Conservation (phyloP, 176 grass and related monocot genomes). For the Cenchrus purpureus region DNA sequence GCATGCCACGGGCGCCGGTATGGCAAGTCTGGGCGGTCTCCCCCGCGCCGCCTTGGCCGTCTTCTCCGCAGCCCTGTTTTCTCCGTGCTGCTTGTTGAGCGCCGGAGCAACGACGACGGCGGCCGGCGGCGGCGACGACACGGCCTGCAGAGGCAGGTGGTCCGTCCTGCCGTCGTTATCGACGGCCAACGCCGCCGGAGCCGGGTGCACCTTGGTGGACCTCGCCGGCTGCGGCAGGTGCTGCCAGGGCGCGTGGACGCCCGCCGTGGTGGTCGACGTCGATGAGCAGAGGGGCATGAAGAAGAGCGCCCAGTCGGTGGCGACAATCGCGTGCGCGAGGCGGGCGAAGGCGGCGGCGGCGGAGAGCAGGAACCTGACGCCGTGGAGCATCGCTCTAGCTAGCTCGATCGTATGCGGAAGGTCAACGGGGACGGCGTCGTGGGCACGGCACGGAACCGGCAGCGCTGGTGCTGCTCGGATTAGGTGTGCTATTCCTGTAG, state of each 20-base stretch:
- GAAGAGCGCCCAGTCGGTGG: background rate
- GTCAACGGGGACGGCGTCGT: background rate
- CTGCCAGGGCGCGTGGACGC: background rate
- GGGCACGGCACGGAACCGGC: too few relatives aligned
- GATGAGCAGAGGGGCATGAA: slow-evolving; percentile 42
- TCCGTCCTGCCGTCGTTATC: background rate
- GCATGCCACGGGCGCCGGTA: slow-evolving; percentile 44
- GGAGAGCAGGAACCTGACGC: slow-evolving; percentile 37
- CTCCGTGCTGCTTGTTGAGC: background rate
- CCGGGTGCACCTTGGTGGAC: background rate
- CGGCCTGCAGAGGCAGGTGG: background rate
- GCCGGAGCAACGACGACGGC: background rate
- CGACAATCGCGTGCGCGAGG: slow-evolving; percentile 28
- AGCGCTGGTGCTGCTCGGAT: background rate
- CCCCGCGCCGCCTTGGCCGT: slow-evolving; percentile 28
- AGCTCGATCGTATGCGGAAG: background rate
- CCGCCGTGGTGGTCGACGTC: background rate
- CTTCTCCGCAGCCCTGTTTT: background rate
- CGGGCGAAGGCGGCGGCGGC: slow-evolving; percentile 29
- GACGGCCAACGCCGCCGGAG: background rate
- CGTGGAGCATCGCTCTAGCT: slow-evolving; percentile 36
- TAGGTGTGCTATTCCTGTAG: slow-evolving; percentile 20
- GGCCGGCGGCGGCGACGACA: background rate
- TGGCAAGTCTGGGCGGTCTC: slow-evolving; percentile 61
- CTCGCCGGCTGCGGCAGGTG: background rate